A percentile compares a stretch with the other conserved stretches of the same genome.
Conservation (phyloP, 2,329 filamentous ascomycete genomes). For the Aspergillus vadensis region DNA sequence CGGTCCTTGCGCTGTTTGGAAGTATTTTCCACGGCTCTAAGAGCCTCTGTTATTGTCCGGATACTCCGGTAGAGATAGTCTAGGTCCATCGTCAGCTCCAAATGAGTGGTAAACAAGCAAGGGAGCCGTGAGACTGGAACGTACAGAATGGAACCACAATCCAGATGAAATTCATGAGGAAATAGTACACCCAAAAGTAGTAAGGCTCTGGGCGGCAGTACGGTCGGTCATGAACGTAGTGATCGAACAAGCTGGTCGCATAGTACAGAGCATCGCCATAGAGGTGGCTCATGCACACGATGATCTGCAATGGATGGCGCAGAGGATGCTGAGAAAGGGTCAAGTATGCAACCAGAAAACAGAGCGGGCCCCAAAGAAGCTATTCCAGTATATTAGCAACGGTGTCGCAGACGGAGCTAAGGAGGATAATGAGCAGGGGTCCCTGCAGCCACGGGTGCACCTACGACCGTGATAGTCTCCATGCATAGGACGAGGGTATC, state of each 20-base stretch:
- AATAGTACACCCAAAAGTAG: slow-evolving; percentile 69
- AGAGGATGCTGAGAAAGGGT: slow-evolving; percentile 58
- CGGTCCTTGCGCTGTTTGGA: slow-evolving; percentile 29
- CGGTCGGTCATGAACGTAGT: slow-evolving; percentile 54
- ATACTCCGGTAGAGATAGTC: slow-evolving; percentile 25
- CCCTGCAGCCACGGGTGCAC: slow-evolving; percentile 29
- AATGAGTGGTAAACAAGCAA: neutral
- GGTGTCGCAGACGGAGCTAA: neutral
- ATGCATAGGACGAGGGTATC: slow-evolving; percentile 86
- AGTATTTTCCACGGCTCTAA: slow-evolving; percentile 27
- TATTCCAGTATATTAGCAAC: slow-evolving; percentile 27
- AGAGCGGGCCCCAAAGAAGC: slow-evolving; percentile 64
- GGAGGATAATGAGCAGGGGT: neutral
- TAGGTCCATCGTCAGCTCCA: neutral
- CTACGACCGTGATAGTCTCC: slow-evolving; percentile 77
- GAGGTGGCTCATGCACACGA: slow-evolving; percentile 64
- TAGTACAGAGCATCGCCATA: slow-evolving; percentile 68
- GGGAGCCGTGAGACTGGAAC: slow-evolving; percentile 27
- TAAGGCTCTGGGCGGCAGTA: slow-evolving; percentile 64
- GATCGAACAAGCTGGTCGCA: slow-evolving; percentile 63
- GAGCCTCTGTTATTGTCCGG: slow-evolving; percentile 31
- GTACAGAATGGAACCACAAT: slow-evolving; percentile 61
- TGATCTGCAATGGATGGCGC: slow-evolving; percentile 60
- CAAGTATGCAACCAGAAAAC: slow-evolving; percentile 57
- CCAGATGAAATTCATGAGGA: slow-evolving; percentile 68